Conservation (phyloP, 2,329 filamentous ascomycete species). For the Curvularia sp. region DNA sequence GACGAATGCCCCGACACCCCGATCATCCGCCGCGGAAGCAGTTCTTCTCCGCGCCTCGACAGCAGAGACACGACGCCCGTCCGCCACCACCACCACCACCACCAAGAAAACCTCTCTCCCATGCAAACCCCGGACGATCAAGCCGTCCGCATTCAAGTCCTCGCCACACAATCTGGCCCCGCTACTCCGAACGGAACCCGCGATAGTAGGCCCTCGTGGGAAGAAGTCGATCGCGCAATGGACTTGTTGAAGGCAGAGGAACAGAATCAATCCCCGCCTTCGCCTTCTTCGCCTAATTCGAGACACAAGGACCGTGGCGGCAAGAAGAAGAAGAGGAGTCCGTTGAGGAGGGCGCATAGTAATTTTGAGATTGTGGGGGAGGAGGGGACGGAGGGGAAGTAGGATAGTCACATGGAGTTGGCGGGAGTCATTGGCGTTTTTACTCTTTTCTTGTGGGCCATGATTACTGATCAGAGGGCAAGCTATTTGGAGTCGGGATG, state of each 20-base stretch:
- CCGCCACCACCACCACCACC: neutral
- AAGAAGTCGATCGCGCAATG: constrained; percentile 46
- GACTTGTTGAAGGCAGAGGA: constrained; percentile 42
- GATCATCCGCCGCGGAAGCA: neutral
- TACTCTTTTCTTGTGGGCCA: too few relatives aligned
- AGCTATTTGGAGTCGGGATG: too few relatives aligned
- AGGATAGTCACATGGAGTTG: too few relatives aligned
- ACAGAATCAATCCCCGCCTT: constrained; percentile 18
- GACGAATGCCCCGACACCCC: constrained; percentile 41
- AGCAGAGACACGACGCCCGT: constrained; percentile 16
- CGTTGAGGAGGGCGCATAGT: constrained; percentile 42
- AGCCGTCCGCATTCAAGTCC: constrained; percentile 37
- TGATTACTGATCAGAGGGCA: too few relatives aligned
- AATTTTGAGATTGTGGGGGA: constrained; percentile 29
- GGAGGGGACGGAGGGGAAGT: neutral
- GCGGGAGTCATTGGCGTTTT: neutral
- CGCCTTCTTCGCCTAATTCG: neutral
- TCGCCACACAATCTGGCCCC: constrained; percentile 54
- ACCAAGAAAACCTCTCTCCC: constrained; percentile 4
- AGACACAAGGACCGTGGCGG: constrained; percentile 2
- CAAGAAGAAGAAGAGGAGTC: constrained; percentile 37
- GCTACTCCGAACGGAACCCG: constrained; percentile 53
- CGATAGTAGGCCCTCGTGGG: constrained; percentile 48
- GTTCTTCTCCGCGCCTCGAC: constrained; percentile 12
- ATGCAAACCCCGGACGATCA: constrained; percentile 32